phyloP scores from a whole-genome alignment of 257 asterid genomes.

The Datura wrightii region DNA sequence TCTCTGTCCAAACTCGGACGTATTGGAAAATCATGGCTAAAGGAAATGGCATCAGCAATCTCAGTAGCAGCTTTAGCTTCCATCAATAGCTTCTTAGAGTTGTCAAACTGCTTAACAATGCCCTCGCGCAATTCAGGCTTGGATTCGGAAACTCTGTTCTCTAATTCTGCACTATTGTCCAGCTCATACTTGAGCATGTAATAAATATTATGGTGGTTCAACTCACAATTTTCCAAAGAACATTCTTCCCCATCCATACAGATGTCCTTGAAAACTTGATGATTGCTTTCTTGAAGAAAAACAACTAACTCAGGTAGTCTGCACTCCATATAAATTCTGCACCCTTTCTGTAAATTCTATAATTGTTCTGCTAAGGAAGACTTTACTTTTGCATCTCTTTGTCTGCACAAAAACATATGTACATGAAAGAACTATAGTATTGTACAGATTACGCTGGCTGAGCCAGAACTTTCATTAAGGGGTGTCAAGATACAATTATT shows the following conservation, averaged over 20 bases:
- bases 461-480: no score
- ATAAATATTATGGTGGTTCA: conserved; percentile 40
- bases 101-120: conserved; percentile 30
- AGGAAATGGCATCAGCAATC: conserved; percentile 8
- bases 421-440: no score
- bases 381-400: no score
- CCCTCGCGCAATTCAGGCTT: conserved; percentile 30
- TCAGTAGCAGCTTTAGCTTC: conserved; percentile 28
- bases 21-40: neutral
- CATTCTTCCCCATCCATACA: conserved; percentile 30
- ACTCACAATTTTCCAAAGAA: conserved; percentile 36
- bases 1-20: conserved; percentile 3
- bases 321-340: conserved; percentile 24
- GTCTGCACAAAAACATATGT: no score
- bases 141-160: conserved; percentile 31
- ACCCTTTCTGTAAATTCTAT: neutral
- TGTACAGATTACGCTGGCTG: no score
- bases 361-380: no score
- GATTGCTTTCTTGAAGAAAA: conserved; percentile 29
- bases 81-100: conserved; percentile 31
- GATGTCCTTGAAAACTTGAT: conserved; percentile 26
- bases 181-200: conserved; percentile 35
- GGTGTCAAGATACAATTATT: no score
- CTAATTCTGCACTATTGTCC: conserved; percentile 15
- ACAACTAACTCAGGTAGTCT: conserved; percentile 32